Conservation (phyloP, 371 early-diverging fungal species). For the Rhizopus delemar region DNA sequence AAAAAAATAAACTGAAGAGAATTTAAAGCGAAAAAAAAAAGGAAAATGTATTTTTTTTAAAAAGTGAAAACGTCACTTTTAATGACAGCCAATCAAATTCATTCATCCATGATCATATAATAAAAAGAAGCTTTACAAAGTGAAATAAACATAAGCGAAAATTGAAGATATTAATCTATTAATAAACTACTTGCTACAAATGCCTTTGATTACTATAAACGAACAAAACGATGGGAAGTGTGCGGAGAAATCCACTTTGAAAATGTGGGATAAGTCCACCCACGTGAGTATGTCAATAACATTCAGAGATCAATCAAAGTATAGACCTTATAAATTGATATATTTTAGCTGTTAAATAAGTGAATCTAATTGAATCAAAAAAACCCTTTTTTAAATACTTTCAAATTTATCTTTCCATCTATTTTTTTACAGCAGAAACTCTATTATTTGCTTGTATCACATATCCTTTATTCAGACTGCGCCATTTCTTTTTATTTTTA, state of each 20-base stretch:
- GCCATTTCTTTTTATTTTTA: not conserved
- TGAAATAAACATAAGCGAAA: not conserved
- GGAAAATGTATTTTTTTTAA: not conserved
- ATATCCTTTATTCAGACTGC: not conserved
- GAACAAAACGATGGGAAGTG: no score
- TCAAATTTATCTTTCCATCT: not conserved
- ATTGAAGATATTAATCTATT: not conserved
- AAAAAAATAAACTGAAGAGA: not conserved
- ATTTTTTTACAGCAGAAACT: not conserved
- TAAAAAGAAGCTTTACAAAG: not conserved
- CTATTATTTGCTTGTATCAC: not conserved
- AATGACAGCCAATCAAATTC: not conserved
- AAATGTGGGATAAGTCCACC: no score
- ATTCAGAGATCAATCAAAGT: no score
- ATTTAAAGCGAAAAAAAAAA: not conserved
- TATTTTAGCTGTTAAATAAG: no score
- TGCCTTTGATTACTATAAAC: no score
- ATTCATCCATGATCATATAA: not conserved
- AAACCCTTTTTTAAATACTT: no score
- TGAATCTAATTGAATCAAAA: no score
- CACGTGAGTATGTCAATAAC: no score
- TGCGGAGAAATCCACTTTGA: no score
- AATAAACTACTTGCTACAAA: no score
- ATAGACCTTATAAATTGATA: no score
- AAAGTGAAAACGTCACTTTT: conserved; percentile 3